Evolutionary conservation across 1,284 basidiomycete species (phyloP), one percentile per base, ranked within the genome.

Genomic region (Marasmius fiardii): DNA sequence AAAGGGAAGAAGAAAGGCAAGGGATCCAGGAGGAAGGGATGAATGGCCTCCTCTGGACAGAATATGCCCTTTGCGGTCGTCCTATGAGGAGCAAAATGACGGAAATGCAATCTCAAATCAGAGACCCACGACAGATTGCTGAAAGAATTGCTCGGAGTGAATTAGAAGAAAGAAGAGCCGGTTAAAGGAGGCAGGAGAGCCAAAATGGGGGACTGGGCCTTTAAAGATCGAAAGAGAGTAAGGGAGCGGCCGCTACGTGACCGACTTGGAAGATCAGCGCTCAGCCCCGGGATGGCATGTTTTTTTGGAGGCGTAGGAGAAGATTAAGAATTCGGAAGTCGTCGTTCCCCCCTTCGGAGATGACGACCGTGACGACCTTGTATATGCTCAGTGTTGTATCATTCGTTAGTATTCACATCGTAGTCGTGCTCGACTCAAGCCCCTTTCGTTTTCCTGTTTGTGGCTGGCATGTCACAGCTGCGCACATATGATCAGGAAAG

Each of bases 41-140:
- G n/a, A n/a, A n/a, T n/a, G n/a, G n/a, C n/a, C n/a, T n/a, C n/a
- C n/a, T n/a, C n/a, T n/a, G n/a, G n/a, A n/a, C n/a, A n/a, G n/a
- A n/a, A n/a, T n/a, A n/a, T n/a, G n/a, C 68, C 92, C 92, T 18
- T 97, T 98, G 74, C 79, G 96, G 5, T 82, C 82, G 33, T 95
- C 90, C 67, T 98, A 96, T 69, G 93, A 95, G 65, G 82, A 85
- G 41, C 85, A 93, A 62, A n/a, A 78, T 82, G 4, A 67, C 71
- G 5, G 81, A 83, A 33, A 67, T 95, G 54, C 77, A 78, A 44
- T 68, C 63, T 6, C 79, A 87, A 61, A 69, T 92, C 2, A 72
- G 72, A 12, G 76, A 82, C 52, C 68, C 88, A 58, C 79, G 74
- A 56, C 66, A 64, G 4, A 64, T 83, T 51, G 73, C 70, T 11